Evolutionary conservation across 129 eudicot genomes (phyloP).

Genomic region (Centrapalus pauciflorus): DNA sequence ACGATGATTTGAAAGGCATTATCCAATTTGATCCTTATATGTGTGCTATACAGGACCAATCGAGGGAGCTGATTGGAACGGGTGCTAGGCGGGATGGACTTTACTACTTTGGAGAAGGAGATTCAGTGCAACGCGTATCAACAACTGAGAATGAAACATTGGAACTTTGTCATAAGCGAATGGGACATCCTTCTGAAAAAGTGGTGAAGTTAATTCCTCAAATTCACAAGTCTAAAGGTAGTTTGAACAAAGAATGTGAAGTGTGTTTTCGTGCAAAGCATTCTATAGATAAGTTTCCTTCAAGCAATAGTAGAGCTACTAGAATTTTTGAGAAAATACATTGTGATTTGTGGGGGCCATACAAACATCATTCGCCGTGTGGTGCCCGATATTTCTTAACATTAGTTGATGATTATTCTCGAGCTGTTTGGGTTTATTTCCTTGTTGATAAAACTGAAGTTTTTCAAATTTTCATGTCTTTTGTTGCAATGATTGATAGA

Average conservation of each 20-base stretch:
- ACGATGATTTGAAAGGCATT: neutral
- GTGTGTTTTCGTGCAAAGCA: neutral
- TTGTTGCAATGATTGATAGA: neutral
- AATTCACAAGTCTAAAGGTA: neutral
- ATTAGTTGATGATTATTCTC: neutral
- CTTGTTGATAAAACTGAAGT: neutral
- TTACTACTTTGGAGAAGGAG: neutral
- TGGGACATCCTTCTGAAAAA: neutral
- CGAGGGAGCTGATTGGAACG: neutral
- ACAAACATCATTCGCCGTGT: neutral
- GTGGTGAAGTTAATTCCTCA: neutral
- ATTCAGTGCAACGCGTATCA: neutral
- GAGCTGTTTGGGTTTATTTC: neutral
- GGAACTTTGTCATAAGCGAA: neutral
- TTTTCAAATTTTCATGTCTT: neutral
- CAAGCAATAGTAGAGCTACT: neutral
- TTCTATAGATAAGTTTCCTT: neutral
- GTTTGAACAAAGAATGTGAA: neutral
- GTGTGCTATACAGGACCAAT: neutral
- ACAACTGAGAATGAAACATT: neutral
- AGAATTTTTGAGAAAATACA: neutral
- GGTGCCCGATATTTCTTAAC: neutral
- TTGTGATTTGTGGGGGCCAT: neutral
- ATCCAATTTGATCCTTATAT: neutral
- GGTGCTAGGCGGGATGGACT: neutral